Conservation (phyloP, 1,284 basidiomycete genomes). For the Bondarzewia mesenterica region DNA sequence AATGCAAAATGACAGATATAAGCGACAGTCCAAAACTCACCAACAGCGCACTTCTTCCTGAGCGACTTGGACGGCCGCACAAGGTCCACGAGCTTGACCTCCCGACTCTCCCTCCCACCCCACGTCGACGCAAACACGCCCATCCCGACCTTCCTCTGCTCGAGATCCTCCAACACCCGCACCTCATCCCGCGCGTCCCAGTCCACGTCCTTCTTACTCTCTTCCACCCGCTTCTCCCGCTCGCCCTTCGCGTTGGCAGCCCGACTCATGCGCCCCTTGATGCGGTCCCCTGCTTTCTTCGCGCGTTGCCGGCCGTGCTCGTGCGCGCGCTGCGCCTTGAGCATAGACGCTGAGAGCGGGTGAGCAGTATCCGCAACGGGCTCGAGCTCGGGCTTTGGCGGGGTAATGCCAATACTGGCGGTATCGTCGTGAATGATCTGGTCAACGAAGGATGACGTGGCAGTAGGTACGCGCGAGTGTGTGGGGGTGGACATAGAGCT, state of each 20-base stretch:
- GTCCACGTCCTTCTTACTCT: conserved; percentile 6
- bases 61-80: conserved; percentile 30
- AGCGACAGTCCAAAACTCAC: neutral
- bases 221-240: conserved; percentile 8
- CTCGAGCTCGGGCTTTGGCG: neutral
- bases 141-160: conserved; percentile 7
- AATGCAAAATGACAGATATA: neutral
- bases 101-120: conserved; percentile 15
- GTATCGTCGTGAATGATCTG: too few species aligned
- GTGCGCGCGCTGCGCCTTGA: conserved; percentile 37
- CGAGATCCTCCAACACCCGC: conserved; percentile 7
- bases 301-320: conserved; percentile 39
- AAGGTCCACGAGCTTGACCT: conserved; percentile 38
- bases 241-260: conserved; percentile 13
- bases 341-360: conserved; percentile 6
- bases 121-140: conserved; percentile 2
- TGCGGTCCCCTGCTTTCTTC: conserved; percentile 32
- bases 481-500: too few species aligned
- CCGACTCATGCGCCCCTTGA: conserved; percentile 26
- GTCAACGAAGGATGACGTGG: too few species aligned
- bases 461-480: too few species aligned
- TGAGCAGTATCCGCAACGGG: neutral
- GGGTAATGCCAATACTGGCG: neutral
- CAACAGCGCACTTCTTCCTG: neutral
- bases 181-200: neutral